A percentile compares a stretch with the other conserved stretches of the same genome.
phyloP scores from a whole-genome alignment of 108 stramenopile genomes.

The Skeletonema tropicum region DNA sequence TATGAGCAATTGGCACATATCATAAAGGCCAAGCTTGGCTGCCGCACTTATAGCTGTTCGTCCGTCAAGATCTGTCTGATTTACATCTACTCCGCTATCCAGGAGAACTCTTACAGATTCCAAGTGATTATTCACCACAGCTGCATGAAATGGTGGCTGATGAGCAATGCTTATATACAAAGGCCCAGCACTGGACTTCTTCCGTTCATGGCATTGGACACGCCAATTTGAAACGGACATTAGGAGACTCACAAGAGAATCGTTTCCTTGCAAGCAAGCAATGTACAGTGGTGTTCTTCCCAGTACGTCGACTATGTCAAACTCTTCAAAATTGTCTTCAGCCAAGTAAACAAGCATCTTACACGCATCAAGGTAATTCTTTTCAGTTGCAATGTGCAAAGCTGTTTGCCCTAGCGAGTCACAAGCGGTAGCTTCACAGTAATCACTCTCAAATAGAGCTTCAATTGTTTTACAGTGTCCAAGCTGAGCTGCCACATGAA shows the following conservation, averaged over 20 bases:
- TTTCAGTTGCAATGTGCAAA: slow-evolving; percentile 33
- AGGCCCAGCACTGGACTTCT: slow-evolving; percentile 20
- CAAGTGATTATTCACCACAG: slow-evolving; percentile 41
- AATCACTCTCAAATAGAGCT: slow-evolving; percentile 26
- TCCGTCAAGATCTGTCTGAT: slow-evolving; percentile 26
- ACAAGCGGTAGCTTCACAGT: slow-evolving; percentile 27
- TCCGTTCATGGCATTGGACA: slow-evolving; percentile 35
- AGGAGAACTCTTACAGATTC: slow-evolving; percentile 33
- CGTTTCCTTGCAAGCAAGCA: slow-evolving; percentile 37
- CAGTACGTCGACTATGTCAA: slow-evolving; percentile 35
- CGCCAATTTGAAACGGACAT: slow-evolving; percentile 28
- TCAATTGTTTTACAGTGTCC: slow-evolving; percentile 27
- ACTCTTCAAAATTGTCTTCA: slow-evolving; percentile 24
- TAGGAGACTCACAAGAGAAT: slow-evolving; percentile 23
- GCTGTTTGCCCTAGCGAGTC: slow-evolving; percentile 41
- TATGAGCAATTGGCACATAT: slow-evolving; percentile 38
- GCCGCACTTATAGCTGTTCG: slow-evolving; percentile 34
- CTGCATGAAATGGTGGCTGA: slow-evolving; percentile 46
- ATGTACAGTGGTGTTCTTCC: slow-evolving; percentile 45
- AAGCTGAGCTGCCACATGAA: slow-evolving; percentile 41
- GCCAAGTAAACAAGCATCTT: slow-evolving; percentile 21
- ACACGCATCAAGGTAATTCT: slow-evolving; percentile 18
- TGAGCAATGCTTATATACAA: slow-evolving; percentile 23
- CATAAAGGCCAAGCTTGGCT: slow-evolving; percentile 36
- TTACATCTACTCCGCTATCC: slow-evolving; percentile 34